Evolutionary conservation across 495 filamentous ascomycete species (phyloP).

Genomic region (Penicillium bovifimosum): DNA sequence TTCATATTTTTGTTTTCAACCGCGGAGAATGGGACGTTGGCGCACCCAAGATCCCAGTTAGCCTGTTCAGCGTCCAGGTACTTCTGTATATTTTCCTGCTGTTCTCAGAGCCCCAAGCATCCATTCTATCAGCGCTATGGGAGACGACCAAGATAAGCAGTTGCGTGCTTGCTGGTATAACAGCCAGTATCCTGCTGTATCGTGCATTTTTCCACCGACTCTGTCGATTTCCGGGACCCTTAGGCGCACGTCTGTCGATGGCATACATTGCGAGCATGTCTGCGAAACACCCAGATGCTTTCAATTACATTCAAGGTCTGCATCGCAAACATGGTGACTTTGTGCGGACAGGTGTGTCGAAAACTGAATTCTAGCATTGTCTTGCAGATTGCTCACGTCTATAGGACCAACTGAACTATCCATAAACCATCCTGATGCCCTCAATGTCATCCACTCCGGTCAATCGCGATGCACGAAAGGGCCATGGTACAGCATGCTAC

Average conservation of each 20-base stretch:
- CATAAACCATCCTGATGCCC: constrained; percentile 32
- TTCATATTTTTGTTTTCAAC: too few species aligned
- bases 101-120: too few species aligned
- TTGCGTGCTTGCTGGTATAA: too few species aligned
- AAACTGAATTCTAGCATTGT: too few species aligned
- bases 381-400: too few species aligned
- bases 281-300: constrained; percentile 6
- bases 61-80: too few species aligned
- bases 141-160: too few species aligned
- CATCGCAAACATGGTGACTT: constrained; percentile 45
- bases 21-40: too few species aligned
- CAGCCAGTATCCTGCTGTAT: constrained; percentile 30
- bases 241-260: constrained; percentile 29
- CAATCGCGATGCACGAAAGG: constrained; percentile 31
- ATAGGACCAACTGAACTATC: constrained; percentile 32
- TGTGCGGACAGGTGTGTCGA: constrained; percentile 19
- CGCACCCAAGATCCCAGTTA: too few species aligned
- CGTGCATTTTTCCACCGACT: constrained; percentile 33
- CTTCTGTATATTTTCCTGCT: too few species aligned
- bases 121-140: too few species aligned
- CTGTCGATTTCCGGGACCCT: constrained; percentile 34
- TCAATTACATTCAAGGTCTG: constrained; percentile 30
- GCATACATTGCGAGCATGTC: constrained; percentile 18
- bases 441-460: constrained; percentile 28
- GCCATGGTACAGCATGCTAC: constrained; percentile 35